Conservation (phyloP, 768 basidiomycete species). For the Boletus rufocinnamomeus region DNA sequence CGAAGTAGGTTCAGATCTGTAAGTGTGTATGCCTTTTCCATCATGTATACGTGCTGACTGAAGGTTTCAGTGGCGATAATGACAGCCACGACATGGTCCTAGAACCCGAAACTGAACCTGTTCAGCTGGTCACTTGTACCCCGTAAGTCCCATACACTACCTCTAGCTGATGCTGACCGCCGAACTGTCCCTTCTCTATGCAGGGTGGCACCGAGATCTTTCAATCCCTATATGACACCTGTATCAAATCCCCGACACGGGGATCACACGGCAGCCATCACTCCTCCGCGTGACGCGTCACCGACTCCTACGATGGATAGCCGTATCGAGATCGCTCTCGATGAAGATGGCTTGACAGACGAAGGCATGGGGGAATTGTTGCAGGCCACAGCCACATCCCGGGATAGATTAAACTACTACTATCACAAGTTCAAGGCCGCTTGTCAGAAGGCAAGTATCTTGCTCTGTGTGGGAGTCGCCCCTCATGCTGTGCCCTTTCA, state of each 20-base stretch:
- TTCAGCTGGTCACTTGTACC: constrained; percentile 10
- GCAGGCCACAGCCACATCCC: constrained; percentile 20
- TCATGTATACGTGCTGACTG: not conserved
- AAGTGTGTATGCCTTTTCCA: not conserved
- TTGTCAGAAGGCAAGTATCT: constrained; percentile 14
- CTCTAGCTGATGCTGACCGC: not conserved
- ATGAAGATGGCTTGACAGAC: not conserved
- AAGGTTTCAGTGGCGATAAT: constrained; percentile 1
- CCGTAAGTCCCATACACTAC: constrained; percentile 18
- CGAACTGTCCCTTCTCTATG: not conserved
- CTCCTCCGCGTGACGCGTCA: not conserved
- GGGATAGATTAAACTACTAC: constrained; percentile 15
- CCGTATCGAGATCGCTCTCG: not conserved
- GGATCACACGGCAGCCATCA: not conserved
- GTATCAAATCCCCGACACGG: constrained; percentile 25
- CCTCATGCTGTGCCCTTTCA: constrained; percentile 7
- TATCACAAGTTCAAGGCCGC: constrained; percentile 14
- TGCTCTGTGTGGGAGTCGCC: not conserved
- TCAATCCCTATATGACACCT: constrained; percentile 31
- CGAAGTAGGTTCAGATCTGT: constrained; percentile 10
- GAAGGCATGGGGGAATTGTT: constrained; percentile 10
- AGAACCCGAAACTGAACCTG: not conserved
- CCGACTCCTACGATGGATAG: constrained; percentile 8
- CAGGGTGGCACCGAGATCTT: constrained; percentile 18
- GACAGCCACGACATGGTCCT: not conserved